These are phyloP conservation scores for Bacterosira constricta DNA, from an alignment of 108 stramenopile species.

Conservation along the genomic window DNA sequence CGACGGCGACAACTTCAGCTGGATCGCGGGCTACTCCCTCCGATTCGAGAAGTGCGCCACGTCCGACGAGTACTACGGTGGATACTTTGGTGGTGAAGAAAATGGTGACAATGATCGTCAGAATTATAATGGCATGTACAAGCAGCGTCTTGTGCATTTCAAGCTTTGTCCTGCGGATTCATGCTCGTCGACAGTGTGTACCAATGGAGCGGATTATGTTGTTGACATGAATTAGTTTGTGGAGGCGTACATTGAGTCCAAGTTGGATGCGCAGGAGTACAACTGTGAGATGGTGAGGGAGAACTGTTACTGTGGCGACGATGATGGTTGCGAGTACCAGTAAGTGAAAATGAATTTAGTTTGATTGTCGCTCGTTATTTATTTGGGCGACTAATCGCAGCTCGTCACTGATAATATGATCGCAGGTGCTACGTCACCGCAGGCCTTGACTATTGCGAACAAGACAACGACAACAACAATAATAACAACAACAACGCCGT, in stretches of 20 bases:
- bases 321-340: slow-evolving; percentile 42
- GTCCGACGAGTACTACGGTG: slow-evolving; percentile 18
- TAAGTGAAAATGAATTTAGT: slow-evolving; percentile 49
- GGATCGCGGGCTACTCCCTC: slow-evolving; percentile 5
- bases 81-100: slow-evolving; percentile 1
- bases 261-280: slow-evolving; percentile 17
- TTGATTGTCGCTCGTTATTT: background rate
- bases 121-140: slow-evolving; percentile 14
- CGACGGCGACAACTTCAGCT: slow-evolving; percentile 1
- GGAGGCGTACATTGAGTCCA: slow-evolving; percentile 25
- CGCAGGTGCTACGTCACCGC: slow-evolving; percentile 34
- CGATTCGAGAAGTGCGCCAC: slow-evolving; percentile 10
- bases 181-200: background rate
- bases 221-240: slow-evolving; percentile 16
- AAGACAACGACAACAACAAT: slow-evolving; percentile 60
- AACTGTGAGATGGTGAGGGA: slow-evolving; percentile 28
- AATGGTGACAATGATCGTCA: background rate
- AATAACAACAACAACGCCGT: slow-evolving; percentile 24
- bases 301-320: slow-evolving; percentile 67
- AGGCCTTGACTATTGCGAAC: slow-evolving; percentile 55
- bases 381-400: no score
- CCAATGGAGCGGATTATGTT: slow-evolving; percentile 13
- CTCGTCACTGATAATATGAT: background rate
- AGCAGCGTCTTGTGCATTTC: slow-evolving; percentile 26
- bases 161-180: slow-evolving; percentile 16